Percentiles rank a stretch among this genome's conserved stretches.
phyloP scores from a whole-genome alignment of 371 early-diverging fungal genomes.

The Cladochytrium tenue region DNA sequence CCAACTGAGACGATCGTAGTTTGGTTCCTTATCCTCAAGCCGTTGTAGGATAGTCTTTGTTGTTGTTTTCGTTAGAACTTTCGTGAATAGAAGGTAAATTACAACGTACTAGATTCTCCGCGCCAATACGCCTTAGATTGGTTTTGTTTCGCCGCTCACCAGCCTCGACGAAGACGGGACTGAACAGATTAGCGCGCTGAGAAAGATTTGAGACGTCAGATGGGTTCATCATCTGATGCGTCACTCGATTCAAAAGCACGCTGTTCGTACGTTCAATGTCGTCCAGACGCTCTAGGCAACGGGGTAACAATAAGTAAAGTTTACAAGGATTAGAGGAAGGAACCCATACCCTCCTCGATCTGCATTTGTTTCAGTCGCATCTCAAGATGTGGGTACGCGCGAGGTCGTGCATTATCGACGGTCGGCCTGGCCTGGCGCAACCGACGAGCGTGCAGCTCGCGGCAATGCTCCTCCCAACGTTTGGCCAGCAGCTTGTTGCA shows the following conservation, averaged over 20 bases:
- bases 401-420: constrained; percentile 40
- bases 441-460: constrained; percentile 31
- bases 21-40: constrained; percentile 36
- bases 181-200: constrained; percentile 3
- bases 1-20: constrained; percentile 36
- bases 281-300: constrained; percentile 27
- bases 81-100: not conserved
- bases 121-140: constrained; percentile 18
- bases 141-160: constrained; percentile 19
- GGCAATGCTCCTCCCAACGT: constrained; percentile 36
- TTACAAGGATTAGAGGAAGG: too few relatives aligned
- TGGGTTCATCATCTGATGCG: constrained; percentile 33
- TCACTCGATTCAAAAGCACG: constrained; percentile 41
- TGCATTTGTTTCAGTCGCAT: constrained; percentile 36
- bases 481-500: constrained; percentile 40
- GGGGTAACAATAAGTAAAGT: not conserved
- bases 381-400: constrained; percentile 41
- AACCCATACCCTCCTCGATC: constrained; percentile 44
- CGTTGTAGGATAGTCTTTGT: constrained; percentile 31
- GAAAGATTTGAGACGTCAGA: constrained; percentile 16
- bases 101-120: constrained; percentile 25
- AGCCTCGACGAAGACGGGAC: constrained; percentile 3
- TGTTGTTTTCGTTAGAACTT: not conserved
- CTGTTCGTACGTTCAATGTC: constrained; percentile 39
- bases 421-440: constrained; percentile 29